Percentiles rank a stretch among this genome's conserved stretches.
These are phyloP conservation scores for Bryoerythrophyllum caledonicum DNA, from an alignment of 225 moss, liverwort and hornwort species.

Conservation along the genomic window DNA sequence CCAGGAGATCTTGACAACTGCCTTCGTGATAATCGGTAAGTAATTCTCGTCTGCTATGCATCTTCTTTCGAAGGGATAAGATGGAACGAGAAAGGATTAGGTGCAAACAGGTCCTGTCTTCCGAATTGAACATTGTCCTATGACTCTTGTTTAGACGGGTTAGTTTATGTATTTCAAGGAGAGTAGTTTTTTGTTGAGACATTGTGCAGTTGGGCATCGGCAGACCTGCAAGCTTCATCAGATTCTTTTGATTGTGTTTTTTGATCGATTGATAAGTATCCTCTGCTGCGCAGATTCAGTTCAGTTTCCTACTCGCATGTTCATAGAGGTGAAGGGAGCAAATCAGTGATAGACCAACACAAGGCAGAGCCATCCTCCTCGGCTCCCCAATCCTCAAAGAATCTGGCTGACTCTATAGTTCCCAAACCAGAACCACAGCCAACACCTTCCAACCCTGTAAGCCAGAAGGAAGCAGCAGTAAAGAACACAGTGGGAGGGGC, in stretches of 20 bases:
- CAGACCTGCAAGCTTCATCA: neutral
- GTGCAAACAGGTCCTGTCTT: neutral
- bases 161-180: neutral
- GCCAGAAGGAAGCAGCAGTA: conserved; percentile 29
- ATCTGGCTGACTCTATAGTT: conserved; percentile 15
- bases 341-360: conserved; percentile 44
- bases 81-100: neutral
- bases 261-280: neutral
- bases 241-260: neutral
- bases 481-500: conserved; percentile 22
- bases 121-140: neutral
- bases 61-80: neutral
- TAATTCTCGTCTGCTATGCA: conserved; percentile 13
- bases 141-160: neutral
- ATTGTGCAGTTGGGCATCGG: neutral
- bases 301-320: conserved; percentile 76
- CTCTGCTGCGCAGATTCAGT: conserved; percentile 71
- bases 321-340: conserved; percentile 51
- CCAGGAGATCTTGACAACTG: conserved; percentile 77
- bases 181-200: neutral
- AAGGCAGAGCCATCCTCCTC: conserved; percentile 45
- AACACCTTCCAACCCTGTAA: conserved; percentile 17
- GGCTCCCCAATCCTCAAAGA: conserved; percentile 30
- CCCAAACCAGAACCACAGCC: conserved; percentile 33
- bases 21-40: conserved; percentile 90